Conservation (phyloP, 352 stramenopile genomes). For the Phytophthora palmivora region DNA sequence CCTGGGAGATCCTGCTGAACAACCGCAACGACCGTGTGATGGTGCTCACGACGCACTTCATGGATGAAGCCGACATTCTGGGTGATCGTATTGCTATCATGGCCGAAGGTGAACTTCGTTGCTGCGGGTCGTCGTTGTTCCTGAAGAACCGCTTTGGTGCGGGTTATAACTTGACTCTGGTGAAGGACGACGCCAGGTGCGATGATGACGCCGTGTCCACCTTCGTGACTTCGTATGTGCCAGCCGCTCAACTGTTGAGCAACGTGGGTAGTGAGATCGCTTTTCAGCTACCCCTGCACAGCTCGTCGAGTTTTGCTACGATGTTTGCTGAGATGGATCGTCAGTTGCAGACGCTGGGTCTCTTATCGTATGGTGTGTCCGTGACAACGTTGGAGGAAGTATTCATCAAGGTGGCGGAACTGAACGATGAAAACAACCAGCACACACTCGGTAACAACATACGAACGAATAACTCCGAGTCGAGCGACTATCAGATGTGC, state of each 20-base stretch:
- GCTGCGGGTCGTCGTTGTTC: conserved; percentile 74
- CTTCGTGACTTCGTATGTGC: conserved; percentile 42
- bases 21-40: conserved; percentile 11
- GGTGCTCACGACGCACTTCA: conserved; percentile 94
- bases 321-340: conserved; percentile 67
- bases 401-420: conserved; percentile 71
- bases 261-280: conserved; percentile 73
- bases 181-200: conserved; percentile 48
- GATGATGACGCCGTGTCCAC: conserved; percentile 30
- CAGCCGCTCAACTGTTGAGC: conserved; percentile 46
- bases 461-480: conserved; percentile 9
- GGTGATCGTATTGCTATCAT: conserved; percentile 85
- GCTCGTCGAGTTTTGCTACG: conserved; percentile 47
- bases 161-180: conserved; percentile 69
- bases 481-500: conserved; percentile 23
- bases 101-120: conserved; percentile 68
- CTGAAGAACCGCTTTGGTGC: conserved; percentile 72
- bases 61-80: conserved; percentile 90
- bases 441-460: conserved; percentile 36
- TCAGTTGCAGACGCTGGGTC: conserved; percentile 37
- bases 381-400: conserved; percentile 87
- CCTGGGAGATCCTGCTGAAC: conserved; percentile 75
- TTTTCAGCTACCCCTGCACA: conserved; percentile 61
- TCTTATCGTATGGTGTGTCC: conserved; percentile 65
- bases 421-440: conserved; percentile 37